Percentiles rank a stretch among this genome's conserved stretches.
Conservation (phyloP, 2,329 filamentous ascomycete species). For the Fusarium begoniae region DNA sequence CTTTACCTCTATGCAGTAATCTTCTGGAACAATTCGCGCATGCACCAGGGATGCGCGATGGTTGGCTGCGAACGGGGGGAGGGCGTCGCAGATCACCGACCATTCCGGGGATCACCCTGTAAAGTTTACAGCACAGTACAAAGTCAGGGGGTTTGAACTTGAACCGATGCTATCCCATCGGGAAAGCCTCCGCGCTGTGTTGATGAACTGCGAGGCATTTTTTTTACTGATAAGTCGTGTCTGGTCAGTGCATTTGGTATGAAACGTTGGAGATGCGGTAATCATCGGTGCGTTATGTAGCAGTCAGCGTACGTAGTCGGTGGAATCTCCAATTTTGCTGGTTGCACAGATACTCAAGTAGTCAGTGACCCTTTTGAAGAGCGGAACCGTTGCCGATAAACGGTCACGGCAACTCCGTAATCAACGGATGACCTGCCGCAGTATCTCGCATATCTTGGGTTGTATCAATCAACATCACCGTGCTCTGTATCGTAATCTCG, state of each 20-base stretch:
- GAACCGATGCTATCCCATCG: constrained; percentile 2
- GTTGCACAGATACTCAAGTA: neutral
- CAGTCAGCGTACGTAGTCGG: neutral
- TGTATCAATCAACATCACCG: neutral
- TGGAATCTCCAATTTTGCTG: neutral
- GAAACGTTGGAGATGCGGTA: constrained; percentile 6
- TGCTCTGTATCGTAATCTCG: neutral
- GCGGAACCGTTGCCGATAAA: constrained; percentile 12
- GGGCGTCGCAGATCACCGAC: neutral
- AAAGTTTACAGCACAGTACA: neutral
- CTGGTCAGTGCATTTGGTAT: neutral
- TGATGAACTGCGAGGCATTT: neutral
- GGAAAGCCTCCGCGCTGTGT: constrained; percentile 7
- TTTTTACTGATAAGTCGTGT: neutral
- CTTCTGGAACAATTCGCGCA: constrained; percentile 19
- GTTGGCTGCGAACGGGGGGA: neutral
- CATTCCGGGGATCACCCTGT: neutral
- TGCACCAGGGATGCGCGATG: neutral
- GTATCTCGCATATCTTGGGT: neutral
- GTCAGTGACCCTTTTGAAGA: neutral
- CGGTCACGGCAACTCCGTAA: neutral
- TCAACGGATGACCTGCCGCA: neutral
- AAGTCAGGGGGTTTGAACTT: neutral
- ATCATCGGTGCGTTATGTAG: neutral
- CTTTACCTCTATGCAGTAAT: neutral